These are phyloP conservation scores for Sclerotinia subarctica DNA, from an alignment of 2,329 filamentous ascomycete genomes.

Conservation along the genomic window DNA sequence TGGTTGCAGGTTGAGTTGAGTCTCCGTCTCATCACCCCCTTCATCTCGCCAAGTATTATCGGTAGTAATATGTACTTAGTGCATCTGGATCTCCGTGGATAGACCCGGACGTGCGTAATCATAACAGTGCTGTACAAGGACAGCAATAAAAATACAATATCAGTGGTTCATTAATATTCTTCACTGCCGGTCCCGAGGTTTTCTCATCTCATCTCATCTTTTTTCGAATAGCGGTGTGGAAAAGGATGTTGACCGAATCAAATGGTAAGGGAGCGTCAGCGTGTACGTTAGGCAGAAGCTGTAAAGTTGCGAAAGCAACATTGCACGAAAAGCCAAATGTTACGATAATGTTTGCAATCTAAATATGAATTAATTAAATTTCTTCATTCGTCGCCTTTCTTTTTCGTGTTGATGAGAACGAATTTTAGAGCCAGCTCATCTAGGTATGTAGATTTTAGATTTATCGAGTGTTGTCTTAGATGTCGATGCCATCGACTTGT, in stretches of 20 bases:
- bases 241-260: slow-evolving; percentile 13
- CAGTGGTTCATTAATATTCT: not conserved
- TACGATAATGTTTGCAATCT: slow-evolving; percentile 7
- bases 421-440: not conserved
- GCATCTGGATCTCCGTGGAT: not conserved
- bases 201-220: slow-evolving; percentile 15
- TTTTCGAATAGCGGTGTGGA: slow-evolving; percentile 19
- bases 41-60: slow-evolving; percentile 13
- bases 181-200: not conserved
- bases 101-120: not conserved
- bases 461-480: not conserved
- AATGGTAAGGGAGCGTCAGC: slow-evolving; percentile 8
- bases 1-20: not conserved
- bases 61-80: not conserved
- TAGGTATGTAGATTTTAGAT: not conserved
- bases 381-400: slow-evolving; percentile 11
- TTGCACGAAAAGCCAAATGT: slow-evolving; percentile 14
- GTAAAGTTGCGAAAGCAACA: slow-evolving; percentile 18
- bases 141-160: not conserved
- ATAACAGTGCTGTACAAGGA: slow-evolving; percentile 3
- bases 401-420: slow-evolving; percentile 6
- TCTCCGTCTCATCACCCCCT: slow-evolving; percentile 1
- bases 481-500: not conserved
- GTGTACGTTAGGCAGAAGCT: slow-evolving; percentile 19
- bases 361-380: not conserved